Evolutionary conservation across 352 stramenopile species (phyloP).

Genomic region (Globisporangium barbulae): DNA sequence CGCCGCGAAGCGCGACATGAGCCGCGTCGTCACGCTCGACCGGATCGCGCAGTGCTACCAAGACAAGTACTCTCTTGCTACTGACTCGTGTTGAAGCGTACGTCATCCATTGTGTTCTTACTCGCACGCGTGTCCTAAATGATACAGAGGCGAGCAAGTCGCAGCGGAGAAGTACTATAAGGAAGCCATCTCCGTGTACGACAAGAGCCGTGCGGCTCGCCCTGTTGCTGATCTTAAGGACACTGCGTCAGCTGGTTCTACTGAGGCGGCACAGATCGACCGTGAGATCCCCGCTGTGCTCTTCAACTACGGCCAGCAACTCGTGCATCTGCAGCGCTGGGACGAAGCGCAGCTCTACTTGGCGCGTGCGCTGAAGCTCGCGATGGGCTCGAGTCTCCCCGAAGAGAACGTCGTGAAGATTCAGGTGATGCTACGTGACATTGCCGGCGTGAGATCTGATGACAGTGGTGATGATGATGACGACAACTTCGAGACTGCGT

Average conservation of each 20-base stretch:
- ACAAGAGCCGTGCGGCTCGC: constrained; percentile 10
- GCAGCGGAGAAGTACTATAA: constrained; percentile 41
- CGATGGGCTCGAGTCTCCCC: not conserved
- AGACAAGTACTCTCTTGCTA: constrained; percentile 32
- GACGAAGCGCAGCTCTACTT: constrained; percentile 17
- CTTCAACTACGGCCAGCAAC: constrained; percentile 31
- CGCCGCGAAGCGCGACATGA: constrained; percentile 29
- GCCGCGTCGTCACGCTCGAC: constrained; percentile 69
- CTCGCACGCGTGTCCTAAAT: not conserved
- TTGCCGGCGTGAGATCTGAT: not conserved
- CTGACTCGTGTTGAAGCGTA: not conserved
- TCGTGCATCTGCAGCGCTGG: constrained; percentile 29
- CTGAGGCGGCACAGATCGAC: constrained; percentile 18
- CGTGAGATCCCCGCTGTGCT: constrained; percentile 26
- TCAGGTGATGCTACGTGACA: not conserved
- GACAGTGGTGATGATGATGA: not conserved
- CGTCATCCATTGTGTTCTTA: not conserved
- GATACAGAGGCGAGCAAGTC: constrained; percentile 23
- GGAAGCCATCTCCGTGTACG: constrained; percentile 28
- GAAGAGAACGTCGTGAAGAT: constrained; percentile 9
- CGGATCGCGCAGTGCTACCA: constrained; percentile 78
- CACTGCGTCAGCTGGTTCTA: not conserved
- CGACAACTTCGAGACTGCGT: not conserved
- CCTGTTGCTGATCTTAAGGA: not conserved
- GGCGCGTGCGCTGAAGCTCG: constrained; percentile 3